Percentiles rank a stretch among this genome's conserved stretches.
Conservation (phyloP, 306 rosid species). For the Gastrolobium villosum region DNA sequence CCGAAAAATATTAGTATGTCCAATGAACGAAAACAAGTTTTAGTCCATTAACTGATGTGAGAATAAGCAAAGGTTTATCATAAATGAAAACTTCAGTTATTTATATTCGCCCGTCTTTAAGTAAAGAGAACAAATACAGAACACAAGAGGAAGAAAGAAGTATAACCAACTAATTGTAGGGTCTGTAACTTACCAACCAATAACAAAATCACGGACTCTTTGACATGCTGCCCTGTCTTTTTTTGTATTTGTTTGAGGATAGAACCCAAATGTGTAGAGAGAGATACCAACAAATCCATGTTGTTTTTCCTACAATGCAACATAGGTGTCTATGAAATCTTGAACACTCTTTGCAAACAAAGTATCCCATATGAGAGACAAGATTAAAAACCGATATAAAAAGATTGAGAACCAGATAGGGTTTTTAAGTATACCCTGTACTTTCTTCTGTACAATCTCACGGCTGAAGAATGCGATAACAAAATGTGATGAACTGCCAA, state of each 20-base stretch:
- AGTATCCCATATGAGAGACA: neutral
- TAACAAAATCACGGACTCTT: slow-evolving; percentile 56
- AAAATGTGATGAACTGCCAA: slow-evolving; percentile 67
- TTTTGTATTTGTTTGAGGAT: slow-evolving; percentile 58
- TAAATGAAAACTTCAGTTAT: neutral
- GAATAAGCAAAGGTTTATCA: slow-evolving; percentile 7
- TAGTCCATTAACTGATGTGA: slow-evolving; percentile 5
- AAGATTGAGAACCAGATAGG: neutral
- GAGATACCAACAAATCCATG: slow-evolving; percentile 70
- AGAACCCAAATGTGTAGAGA: slow-evolving; percentile 47
- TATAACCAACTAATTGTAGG: neutral
- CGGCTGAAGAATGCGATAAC: slow-evolving; percentile 77
- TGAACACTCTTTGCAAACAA: slow-evolving; percentile 1
- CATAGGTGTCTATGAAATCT: neutral
- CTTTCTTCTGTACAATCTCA: slow-evolving; percentile 58
- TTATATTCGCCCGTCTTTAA: neutral
- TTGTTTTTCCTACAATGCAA: slow-evolving; percentile 65
- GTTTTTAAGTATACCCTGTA: slow-evolving; percentile 54
- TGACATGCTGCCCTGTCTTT: slow-evolving; percentile 62
- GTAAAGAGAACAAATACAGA: neutral
- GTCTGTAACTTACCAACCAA: slow-evolving; percentile 64
- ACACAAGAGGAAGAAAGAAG: neutral
- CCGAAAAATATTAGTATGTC: neutral
- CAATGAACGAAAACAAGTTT: slow-evolving; percentile 28
- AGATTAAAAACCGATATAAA: neutral